These are phyloP conservation scores for Rhizoclosmatium sp. DNA, from an alignment of 192 early-diverging fungal species.

Conservation along the genomic window DNA sequence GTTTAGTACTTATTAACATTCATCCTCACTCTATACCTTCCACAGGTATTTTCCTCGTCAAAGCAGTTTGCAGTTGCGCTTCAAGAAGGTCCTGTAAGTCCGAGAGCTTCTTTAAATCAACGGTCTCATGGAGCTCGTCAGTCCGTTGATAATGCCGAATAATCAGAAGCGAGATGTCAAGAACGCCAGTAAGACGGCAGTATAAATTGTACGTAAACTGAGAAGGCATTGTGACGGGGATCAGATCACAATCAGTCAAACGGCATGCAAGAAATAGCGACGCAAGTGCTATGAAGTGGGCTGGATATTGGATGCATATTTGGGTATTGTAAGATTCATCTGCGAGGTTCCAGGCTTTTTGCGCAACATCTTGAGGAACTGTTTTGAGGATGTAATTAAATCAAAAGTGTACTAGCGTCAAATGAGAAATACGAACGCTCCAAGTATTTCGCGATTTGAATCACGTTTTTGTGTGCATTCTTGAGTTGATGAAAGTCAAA, in stretches of 20 bases:
- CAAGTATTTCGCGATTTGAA: conserved; percentile 76
- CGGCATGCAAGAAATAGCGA: conserved; percentile 62
- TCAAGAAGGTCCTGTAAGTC: neutral
- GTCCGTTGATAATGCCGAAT: conserved; percentile 29
- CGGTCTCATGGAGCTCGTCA: conserved; percentile 9
- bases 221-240: neutral
- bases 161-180: conserved; percentile 22
- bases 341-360: conserved; percentile 60
- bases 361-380: conserved; percentile 55
- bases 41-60: neutral
- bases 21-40: neutral
- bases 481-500: conserved; percentile 79
- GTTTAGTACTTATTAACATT: neutral
- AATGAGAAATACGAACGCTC: conserved; percentile 51
- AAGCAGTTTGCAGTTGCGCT: neutral
- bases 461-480: conserved; percentile 73
- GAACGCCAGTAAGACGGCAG: conserved; percentile 21
- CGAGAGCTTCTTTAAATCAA: conserved; percentile 13
- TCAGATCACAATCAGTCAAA: conserved; percentile 1
- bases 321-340: conserved; percentile 63
- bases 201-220: neutral
- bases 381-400: conserved; percentile 23
- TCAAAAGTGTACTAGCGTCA: neutral
- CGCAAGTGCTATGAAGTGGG: conserved; percentile 68
- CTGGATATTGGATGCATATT: conserved; percentile 68